These are phyloP conservation scores for Stylosanthes scabra DNA, from an alignment of 331 rosid species.

Conservation along the genomic window DNA sequence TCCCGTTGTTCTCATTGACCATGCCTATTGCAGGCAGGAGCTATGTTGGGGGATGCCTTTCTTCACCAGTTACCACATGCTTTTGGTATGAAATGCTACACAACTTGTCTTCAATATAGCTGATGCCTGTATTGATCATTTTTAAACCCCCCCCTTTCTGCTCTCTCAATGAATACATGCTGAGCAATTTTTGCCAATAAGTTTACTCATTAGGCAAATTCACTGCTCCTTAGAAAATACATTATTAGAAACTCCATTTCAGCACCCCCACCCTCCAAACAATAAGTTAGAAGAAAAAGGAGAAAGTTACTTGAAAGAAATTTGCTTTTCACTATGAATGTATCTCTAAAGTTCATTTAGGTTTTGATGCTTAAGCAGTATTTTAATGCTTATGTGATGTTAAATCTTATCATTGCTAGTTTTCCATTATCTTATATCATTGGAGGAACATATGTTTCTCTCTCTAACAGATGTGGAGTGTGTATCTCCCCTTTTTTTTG, in stretches of 20 bases:
- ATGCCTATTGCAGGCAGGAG: slow-evolving; percentile 84
- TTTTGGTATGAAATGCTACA: slow-evolving; percentile 69
- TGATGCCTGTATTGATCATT: slow-evolving; percentile 9
- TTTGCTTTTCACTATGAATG: neutral
- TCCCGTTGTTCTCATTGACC: slow-evolving; percentile 30
- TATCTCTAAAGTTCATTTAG: slow-evolving; percentile 12
- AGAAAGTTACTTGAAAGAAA: neutral
- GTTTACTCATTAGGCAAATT: neutral
- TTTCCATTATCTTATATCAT: slow-evolving; percentile 26
- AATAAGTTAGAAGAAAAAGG: too few relatives aligned
- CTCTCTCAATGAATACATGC: slow-evolving; percentile 11
- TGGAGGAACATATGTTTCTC: neutral
- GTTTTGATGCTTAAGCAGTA: neutral
- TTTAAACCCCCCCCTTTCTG: neutral
- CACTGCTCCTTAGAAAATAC: neutral
- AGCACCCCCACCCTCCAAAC: neutral
- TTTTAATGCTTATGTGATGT: slow-evolving; percentile 2
- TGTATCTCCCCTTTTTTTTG: neutral
- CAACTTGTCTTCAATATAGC: slow-evolving; percentile 25
- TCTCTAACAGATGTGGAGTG: neutral
- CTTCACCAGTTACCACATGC: slow-evolving; percentile 99
- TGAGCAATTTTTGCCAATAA: neutral
- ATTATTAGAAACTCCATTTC: neutral
- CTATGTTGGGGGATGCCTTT: slow-evolving; percentile 98
- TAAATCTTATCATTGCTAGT: slow-evolving; percentile 13